Evolutionary conservation across 208 protist genomes (phyloP).

Genomic region (Entamoeba dispar): DNA sequence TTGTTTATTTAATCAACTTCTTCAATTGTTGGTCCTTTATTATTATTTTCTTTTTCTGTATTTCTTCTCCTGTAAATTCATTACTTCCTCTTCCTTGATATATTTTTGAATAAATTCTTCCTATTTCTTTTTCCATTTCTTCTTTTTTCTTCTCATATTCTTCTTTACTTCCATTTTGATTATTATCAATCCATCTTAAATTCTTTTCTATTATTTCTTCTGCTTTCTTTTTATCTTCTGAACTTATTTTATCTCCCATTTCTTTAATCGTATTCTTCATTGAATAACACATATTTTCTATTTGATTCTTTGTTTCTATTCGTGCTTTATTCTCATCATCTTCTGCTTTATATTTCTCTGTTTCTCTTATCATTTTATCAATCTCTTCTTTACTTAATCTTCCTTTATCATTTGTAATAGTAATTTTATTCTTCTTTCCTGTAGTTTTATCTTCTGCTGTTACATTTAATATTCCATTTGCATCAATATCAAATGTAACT

Average conservation of each 20-base stretch:
- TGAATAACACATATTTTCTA: constrained; percentile 11
- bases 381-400: constrained; percentile 24
- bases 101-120: not conserved
- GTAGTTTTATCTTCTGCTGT: constrained; percentile 73
- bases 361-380: constrained; percentile 16
- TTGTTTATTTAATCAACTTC: not conserved
- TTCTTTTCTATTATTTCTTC: constrained; percentile 13
- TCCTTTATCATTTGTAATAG: constrained; percentile 46
- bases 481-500: constrained; percentile 81
- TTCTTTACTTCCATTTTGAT: not conserved
- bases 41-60: not conserved
- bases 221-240: constrained; percentile 4
- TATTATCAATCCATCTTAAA: constrained; percentile 10
- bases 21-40: not conserved
- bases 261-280: not conserved
- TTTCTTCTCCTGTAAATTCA: too few relatives aligned
- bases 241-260: not conserved
- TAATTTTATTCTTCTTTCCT: too few relatives aligned
- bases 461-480: constrained; percentile 82
- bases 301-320: constrained; percentile 15
- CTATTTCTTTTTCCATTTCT: not conserved
- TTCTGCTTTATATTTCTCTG: constrained; percentile 4
- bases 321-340: not conserved
- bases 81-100: too few relatives aligned
- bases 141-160: constrained; percentile 3